These are phyloP conservation scores for Tylopilus rubrobrunneus DNA, from an alignment of 768 basidiomycete species.

Conservation along the genomic window DNA sequence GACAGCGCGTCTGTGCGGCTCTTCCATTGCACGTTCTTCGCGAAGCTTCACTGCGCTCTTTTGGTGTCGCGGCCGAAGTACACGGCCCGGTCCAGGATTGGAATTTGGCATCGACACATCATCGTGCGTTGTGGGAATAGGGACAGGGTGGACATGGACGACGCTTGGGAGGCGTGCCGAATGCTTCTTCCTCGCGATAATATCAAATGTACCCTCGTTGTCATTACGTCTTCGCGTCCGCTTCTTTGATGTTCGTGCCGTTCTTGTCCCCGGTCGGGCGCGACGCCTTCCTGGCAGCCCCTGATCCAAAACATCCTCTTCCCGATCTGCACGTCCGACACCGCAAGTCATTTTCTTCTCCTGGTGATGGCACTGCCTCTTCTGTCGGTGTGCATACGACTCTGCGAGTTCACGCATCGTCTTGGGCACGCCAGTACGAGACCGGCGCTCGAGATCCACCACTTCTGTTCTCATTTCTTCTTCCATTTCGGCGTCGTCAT, in stretches of 20 bases:
- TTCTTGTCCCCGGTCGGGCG: conserved; percentile 1
- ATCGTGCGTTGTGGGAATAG: not conserved
- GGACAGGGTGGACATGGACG: not conserved
- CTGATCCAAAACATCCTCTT: conserved; percentile 1
- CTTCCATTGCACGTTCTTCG: conserved; percentile 49
- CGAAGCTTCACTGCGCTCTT: conserved; percentile 49
- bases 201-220: conserved; percentile 21
- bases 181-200: conserved; percentile 12
- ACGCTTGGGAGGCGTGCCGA: conserved; percentile 29
- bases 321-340: not conserved
- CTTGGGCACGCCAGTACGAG: conserved; percentile 38
- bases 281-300: conserved; percentile 7
- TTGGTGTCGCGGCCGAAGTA: conserved; percentile 53
- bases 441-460: conserved; percentile 11
- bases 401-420: conserved; percentile 67
- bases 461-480: conserved; percentile 11
- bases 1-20: conserved; percentile 45
- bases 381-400: conserved; percentile 8
- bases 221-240: conserved; percentile 23
- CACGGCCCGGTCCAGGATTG: conserved; percentile 38
- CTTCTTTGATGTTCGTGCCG: conserved; percentile 22
- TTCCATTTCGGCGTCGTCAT: not conserved
- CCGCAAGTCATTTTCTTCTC: conserved; percentile 2
- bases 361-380: conserved; percentile 18
- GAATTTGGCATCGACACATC: conserved; percentile 6